Evolutionary conservation across 2,329 filamentous ascomycete species (phyloP).

Genomic region (Aspergillus amoenus): DNA sequence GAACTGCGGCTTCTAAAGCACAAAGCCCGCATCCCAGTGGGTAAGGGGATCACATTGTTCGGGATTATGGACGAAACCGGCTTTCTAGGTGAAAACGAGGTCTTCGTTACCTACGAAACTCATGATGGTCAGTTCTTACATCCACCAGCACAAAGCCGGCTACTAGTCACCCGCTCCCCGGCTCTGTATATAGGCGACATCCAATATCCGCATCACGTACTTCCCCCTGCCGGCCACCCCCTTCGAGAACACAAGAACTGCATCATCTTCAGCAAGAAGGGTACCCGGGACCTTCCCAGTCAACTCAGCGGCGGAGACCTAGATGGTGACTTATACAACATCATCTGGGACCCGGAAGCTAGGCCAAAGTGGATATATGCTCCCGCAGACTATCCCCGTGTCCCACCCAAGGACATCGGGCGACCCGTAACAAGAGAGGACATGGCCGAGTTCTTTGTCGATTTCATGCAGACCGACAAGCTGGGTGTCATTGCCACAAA

Average conservation of each 20-base stretch:
- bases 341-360: conserved; percentile 65
- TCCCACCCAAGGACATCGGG: conserved; percentile 58
- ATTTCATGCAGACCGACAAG: conserved; percentile 69
- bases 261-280: conserved; percentile 72
- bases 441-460: conserved; percentile 78
- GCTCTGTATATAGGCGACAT: conserved; percentile 81
- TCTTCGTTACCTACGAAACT: conserved; percentile 19
- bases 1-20: conserved; percentile 75
- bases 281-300: conserved; percentile 72
- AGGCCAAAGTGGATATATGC: conserved; percentile 48
- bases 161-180: conserved; percentile 75
- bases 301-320: conserved; percentile 79
- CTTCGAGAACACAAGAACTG: conserved; percentile 67
- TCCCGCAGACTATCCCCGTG: conserved; percentile 70
- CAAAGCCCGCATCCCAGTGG: conserved; percentile 71
- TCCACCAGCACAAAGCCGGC: conserved; percentile 18
- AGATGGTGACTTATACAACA: conserved; percentile 77
- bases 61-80: conserved; percentile 82
- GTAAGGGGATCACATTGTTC: conserved; percentile 71
- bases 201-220: conserved; percentile 61
- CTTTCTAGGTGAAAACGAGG: conserved; percentile 63
- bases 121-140: conserved; percentile 6
- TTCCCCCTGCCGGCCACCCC: conserved; percentile 60
- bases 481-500: conserved; percentile 64
- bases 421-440: conserved; percentile 61